Evolutionary conservation across 2,329 filamentous ascomycete species (phyloP).

Genomic region (Ophiostoma sp.): DNA sequence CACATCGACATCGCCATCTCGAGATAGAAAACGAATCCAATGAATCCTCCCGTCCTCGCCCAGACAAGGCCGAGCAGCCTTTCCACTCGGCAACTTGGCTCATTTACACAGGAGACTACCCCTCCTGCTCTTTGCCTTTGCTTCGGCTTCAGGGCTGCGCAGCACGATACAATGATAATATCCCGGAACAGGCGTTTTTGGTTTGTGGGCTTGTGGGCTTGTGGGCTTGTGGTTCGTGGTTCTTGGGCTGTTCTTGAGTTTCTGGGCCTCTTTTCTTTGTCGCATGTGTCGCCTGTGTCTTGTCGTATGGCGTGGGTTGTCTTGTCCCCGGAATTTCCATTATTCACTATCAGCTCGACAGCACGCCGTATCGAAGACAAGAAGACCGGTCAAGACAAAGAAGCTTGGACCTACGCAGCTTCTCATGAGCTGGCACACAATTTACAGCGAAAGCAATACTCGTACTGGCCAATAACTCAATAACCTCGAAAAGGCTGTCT

Average conservation of each 20-base stretch:
- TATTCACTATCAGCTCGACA: slow-evolving; percentile 14
- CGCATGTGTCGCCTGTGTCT: background rate
- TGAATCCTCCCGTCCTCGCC: background rate
- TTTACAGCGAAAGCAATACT: background rate
- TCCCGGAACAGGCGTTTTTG: slow-evolving; percentile 9
- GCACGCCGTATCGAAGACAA: background rate
- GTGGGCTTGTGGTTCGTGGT: background rate
- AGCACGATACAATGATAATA: slow-evolving; percentile 8
- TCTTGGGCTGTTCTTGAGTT: background rate
- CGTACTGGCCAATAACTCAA: no score
- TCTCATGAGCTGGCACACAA: background rate
- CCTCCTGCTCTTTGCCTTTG: background rate
- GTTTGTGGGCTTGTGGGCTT: background rate
- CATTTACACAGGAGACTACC: background rate
- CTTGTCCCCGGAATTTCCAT: slow-evolving; percentile 13
- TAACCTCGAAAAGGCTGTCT: no score
- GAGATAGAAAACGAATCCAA: background rate
- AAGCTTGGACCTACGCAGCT: background rate
- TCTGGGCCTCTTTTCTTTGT: background rate
- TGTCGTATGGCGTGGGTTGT: background rate
- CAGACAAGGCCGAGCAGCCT: background rate
- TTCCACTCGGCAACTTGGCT: background rate
- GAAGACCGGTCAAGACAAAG: background rate
- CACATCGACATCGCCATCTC: background rate
- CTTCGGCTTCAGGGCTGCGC: slow-evolving; percentile 1